Percentiles rank a stretch among this genome's conserved stretches.
Evolutionary conservation across 371 early-diverging fungal species (phyloP).

Genomic region (Mycotypha africana): DNA sequence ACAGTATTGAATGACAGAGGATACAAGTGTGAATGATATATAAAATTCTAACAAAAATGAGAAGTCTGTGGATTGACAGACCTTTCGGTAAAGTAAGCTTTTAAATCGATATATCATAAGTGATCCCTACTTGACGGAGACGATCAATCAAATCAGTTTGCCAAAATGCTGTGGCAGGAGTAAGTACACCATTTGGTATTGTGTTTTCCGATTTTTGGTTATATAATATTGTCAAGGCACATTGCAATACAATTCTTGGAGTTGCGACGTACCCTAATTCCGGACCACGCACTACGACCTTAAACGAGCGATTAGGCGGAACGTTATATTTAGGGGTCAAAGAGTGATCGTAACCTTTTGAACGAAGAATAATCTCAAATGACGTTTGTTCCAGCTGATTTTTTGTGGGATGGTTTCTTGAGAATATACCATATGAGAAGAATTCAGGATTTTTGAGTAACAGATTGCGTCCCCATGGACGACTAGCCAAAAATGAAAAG

Average conservation of each 20-base stretch:
- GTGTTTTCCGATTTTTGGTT: slow-evolving; percentile 24
- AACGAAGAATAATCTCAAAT: slow-evolving; percentile 48
- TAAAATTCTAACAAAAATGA: too few species aligned
- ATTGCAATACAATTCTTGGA: slow-evolving; percentile 52
- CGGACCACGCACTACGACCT: slow-evolving; percentile 52
- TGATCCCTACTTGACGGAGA: slow-evolving; percentile 48
- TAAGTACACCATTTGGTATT: slow-evolving; percentile 57
- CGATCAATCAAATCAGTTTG: slow-evolving; percentile 50
- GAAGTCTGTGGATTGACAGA: too few species aligned
- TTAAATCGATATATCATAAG: slow-evolving; percentile 32
- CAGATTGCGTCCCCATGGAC: slow-evolving; percentile 51
- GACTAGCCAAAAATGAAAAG: slow-evolving; percentile 46
- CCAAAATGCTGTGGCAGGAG: slow-evolving; percentile 58
- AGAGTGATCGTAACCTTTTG: slow-evolving; percentile 44
- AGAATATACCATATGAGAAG: slow-evolving; percentile 50
- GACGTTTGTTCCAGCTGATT: slow-evolving; percentile 50
- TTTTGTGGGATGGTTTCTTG: slow-evolving; percentile 53
- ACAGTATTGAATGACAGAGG: too few species aligned
- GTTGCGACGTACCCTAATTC: slow-evolving; percentile 64
- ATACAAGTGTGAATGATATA: too few species aligned
- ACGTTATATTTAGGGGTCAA: slow-evolving; percentile 9
- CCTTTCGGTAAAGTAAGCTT: too few species aligned
- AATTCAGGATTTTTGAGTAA: slow-evolving; percentile 54
- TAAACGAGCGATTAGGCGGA: slow-evolving; percentile 38
- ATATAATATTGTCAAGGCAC: slow-evolving; percentile 43